These are phyloP conservation scores for Maudiozyma serrabonitensis DNA, from an alignment of 805 yeast species.

Conservation along the genomic window DNA sequence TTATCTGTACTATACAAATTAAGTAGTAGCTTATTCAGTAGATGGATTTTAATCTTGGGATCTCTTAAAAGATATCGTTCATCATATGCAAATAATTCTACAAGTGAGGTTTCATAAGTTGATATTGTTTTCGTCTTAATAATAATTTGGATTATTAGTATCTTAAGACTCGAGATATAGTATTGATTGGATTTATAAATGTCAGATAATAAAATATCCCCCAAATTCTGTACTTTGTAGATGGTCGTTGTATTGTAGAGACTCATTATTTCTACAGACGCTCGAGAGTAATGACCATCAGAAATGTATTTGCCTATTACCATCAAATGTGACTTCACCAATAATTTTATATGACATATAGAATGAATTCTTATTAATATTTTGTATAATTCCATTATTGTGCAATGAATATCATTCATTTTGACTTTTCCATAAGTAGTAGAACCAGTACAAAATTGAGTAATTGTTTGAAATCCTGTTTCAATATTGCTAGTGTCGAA, in stretches of 20 bases:
- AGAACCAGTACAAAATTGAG: not conserved
- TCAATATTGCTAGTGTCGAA: not conserved
- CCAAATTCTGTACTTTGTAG: conserved; percentile 7
- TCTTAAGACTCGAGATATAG: conserved; percentile 21
- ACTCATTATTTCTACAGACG: conserved; percentile 12
- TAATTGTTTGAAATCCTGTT: not conserved
- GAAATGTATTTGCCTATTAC: conserved; percentile 18
- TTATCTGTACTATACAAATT: conserved; percentile 18
- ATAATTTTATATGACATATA: conserved; percentile 3
- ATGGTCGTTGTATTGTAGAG: conserved; percentile 19
- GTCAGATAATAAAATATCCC: conserved; percentile 19
- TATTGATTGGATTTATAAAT: conserved; percentile 12
- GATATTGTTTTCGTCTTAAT: conserved; percentile 12
- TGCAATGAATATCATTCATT: not conserved
- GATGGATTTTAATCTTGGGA: conserved; percentile 12
- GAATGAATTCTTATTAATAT: conserved; percentile 3
- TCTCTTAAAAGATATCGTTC: conserved; percentile 16
- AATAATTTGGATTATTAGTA: conserved; percentile 22
- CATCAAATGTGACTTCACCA: conserved; percentile 18
- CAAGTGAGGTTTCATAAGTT: conserved; percentile 8
- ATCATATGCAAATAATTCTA: conserved; percentile 19
- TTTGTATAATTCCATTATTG: not conserved
- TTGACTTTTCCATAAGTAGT: not conserved
- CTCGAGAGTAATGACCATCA: conserved; percentile 4
- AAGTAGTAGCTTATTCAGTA: conserved; percentile 19